Evolutionary conservation across 805 yeast genomes (phyloP).

Genomic region (Komagataella pastoris): DNA sequence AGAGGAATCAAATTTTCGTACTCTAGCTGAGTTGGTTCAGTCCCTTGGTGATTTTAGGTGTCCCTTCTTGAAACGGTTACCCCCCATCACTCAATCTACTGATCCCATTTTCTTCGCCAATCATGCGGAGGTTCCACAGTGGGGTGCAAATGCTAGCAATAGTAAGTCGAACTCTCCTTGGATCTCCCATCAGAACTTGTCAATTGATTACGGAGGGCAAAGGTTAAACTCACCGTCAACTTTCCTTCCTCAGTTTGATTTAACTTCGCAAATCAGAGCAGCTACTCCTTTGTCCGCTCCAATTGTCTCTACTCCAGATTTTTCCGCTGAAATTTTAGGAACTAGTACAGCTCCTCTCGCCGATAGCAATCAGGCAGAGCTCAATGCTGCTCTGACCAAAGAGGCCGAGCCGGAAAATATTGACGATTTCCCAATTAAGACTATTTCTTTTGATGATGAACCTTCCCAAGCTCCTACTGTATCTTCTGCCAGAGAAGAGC

Average conservation of each 20-base stretch:
- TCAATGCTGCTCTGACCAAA: background rate
- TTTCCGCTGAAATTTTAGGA: background rate
- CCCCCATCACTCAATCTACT: slow-evolving; percentile 9
- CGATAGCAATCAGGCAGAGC: background rate
- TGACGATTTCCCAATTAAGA: background rate
- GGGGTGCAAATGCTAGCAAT: background rate
- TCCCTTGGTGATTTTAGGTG: slow-evolving; percentile 31
- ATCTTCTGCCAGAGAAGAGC: background rate
- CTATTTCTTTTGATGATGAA: background rate
- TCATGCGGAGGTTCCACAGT: background rate
- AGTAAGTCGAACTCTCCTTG: background rate
- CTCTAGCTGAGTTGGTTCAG: slow-evolving; percentile 40
- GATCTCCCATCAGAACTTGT: background rate
- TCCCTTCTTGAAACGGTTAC: slow-evolving; percentile 54
- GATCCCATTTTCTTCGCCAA: background rate
- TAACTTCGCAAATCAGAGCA: slow-evolving; percentile 1
- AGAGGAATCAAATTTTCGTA: slow-evolving; percentile 33
- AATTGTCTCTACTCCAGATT: background rate
- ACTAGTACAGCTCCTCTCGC: background rate
- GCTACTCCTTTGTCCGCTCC: background rate
- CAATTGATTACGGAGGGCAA: background rate
- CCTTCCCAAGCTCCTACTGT: background rate
- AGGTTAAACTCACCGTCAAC: background rate
- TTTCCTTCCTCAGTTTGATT: background rate
- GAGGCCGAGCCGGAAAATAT: background rate